Evolutionary conservation across 257 asterid species (phyloP), one percentile per base, ranked within the genome.

Genomic region (Osmanthus fragrans): DNA sequence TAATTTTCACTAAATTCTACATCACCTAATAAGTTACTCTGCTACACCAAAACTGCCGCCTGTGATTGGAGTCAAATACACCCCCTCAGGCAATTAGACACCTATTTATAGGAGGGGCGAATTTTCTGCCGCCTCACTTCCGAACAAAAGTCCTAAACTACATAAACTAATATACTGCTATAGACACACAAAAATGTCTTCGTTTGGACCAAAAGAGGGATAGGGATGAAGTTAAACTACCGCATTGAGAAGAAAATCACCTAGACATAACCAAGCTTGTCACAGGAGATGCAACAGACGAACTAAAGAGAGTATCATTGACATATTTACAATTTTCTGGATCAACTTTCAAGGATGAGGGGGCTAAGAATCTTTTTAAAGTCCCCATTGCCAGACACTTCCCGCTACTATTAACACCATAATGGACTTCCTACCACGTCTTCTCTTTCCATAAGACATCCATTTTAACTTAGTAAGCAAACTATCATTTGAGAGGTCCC

Each of bases 201-300:
- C 29, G 13, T 12, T 11, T 18, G 65, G 45, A 63, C 27, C 12
- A 51, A 23, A 16, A 63, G 63, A 58, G 56, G 39, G 54, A 25
- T 23, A 13, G 2, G 6, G 12, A 76, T 13, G 42, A 65, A 54
- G 60, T 56, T 39, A 29, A 77, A 70, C 36, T 4, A 27, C 67
- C 36, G 23, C 1, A 4, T 15, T 6, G 37, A 54, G 21, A 79
- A 13, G 34, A n/a, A 27, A 67, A 73, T 93, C 88, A 92, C 82
- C 90, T 75, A 16, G 98, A 89, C 95, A 91, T 85, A 25, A 92
- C 96, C 89, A 93, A 71, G 82, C 81, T 89, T 11, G 90, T 74
- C 67, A 88, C 25, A 2, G 88, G 70, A 19, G 94, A 74, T 36
- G 78, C 91, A 3, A 75, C 89, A 0, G 95, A 86, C 4, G 96